Evolutionary conservation across 495 filamentous ascomycete species (phyloP).

Genomic region (Staphylotrichum longicolle): DNA sequence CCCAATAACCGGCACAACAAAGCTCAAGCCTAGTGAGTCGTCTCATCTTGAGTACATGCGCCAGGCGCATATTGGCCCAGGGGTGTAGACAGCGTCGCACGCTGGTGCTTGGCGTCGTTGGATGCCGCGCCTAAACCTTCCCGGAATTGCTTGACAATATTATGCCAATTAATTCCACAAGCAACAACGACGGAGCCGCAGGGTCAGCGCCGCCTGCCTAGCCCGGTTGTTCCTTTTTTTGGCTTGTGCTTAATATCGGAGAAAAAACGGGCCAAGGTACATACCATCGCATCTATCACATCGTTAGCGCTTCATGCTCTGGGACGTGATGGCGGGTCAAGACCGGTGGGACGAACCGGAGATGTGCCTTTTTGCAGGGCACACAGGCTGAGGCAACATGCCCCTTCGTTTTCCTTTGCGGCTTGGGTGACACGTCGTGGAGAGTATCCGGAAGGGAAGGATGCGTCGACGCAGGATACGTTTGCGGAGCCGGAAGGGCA

Average conservation of each 20-base stretch:
- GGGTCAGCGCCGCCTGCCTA: constrained; percentile 23
- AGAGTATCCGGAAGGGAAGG: constrained; percentile 37
- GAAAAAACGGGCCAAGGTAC: constrained; percentile 30
- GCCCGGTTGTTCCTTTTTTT: constrained; percentile 27
- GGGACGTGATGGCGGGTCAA: neutral
- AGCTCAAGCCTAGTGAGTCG: constrained; percentile 16
- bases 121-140: constrained; percentile 34
- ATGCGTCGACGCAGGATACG: constrained; percentile 38
- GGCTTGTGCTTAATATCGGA: constrained; percentile 20
- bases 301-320: constrained; percentile 22
- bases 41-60: constrained; percentile 27
- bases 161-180: constrained; percentile 33
- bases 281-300: constrained; percentile 51
- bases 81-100: constrained; percentile 30
- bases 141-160: constrained; percentile 35
- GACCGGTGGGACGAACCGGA: constrained; percentile 50
- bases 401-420: constrained; percentile 83
- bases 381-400: constrained; percentile 97
- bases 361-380: constrained; percentile 95
- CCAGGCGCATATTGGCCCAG: constrained; percentile 19
- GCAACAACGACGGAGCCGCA: constrained; percentile 28
- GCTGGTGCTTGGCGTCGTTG: constrained; percentile 29
- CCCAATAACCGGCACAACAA: constrained; percentile 10
- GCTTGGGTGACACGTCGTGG: constrained; percentile 53
- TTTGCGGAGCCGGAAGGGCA: constrained; percentile 29